Conservation (phyloP, 2,329 filamentous ascomycete species). For the Coniella lustricola region DNA sequence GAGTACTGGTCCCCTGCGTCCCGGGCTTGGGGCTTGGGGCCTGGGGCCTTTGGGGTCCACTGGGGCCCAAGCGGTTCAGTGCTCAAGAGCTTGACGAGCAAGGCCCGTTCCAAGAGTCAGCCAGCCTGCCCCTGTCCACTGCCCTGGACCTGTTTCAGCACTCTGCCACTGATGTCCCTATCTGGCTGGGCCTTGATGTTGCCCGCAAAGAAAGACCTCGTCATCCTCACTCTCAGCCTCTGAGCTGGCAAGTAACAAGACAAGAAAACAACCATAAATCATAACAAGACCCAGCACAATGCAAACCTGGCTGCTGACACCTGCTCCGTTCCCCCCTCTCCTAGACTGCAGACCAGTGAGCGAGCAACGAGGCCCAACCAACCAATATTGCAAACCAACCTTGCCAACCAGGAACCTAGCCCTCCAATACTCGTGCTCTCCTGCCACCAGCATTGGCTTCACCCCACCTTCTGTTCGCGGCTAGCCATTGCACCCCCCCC, state of each 20-base stretch:
- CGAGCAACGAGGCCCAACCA: neutral
- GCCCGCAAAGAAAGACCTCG: no score
- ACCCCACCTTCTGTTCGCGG: constrained; percentile 4
- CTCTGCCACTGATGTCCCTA: neutral
- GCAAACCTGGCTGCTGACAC: neutral
- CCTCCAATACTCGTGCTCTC: neutral
- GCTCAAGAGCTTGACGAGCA: neutral
- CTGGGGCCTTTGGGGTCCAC: neutral
- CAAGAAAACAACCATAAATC: no score
- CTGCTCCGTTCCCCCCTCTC: no score
- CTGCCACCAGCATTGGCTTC: constrained; percentile 1
- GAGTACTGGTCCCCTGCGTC: no score
- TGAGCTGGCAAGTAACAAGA: no score
- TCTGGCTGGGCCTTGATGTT: neutral
- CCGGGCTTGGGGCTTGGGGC: neutral
- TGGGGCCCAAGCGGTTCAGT: neutral
- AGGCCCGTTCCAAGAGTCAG: neutral
- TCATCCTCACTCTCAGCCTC: no score
- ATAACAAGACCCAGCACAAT: no score
- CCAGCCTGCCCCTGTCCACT: neutral
- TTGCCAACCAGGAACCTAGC: neutral
- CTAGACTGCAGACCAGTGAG: no score
- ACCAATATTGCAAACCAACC: neutral
- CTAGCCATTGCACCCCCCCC: neutral
- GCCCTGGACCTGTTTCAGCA: neutral